A percentile compares a stretch with the other conserved stretches of the same genome.
These are phyloP conservation scores for Bacidia rubella DNA, from an alignment of 495 filamentous ascomycete genomes.

Conservation along the genomic window DNA sequence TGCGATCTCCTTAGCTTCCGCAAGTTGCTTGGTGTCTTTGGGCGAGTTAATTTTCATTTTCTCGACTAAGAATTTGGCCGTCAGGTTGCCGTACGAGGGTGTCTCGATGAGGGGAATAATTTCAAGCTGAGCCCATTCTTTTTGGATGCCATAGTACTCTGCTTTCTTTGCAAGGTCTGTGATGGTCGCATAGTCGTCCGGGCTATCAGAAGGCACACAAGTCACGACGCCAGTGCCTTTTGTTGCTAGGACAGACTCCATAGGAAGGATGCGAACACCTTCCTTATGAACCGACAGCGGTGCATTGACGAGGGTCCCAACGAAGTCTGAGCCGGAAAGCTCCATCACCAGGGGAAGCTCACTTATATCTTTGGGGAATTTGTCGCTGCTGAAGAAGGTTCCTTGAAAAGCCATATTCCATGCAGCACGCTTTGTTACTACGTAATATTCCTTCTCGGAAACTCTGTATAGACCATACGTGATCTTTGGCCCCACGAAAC, in stretches of 20 bases:
- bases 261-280: conserved; percentile 78
- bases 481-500: conserved; percentile 85
- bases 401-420: conserved; percentile 95
- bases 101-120: conserved; percentile 83
- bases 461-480: conserved; percentile 84
- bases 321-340: conserved; percentile 59
- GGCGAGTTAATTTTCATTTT: conserved; percentile 92
- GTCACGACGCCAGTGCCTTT: conserved; percentile 97
- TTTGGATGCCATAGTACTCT: conserved; percentile 94
- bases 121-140: conserved; percentile 88
- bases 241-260: conserved; percentile 79
- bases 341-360: conserved; percentile 44
- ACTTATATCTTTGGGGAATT: conserved; percentile 50
- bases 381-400: conserved; percentile 61
- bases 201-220: conserved; percentile 87
- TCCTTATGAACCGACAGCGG: conserved; percentile 79
- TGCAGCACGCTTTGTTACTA: conserved; percentile 75
- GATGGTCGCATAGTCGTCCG: conserved; percentile 87
- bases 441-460: conserved; percentile 68
- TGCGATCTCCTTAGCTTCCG: conserved; percentile 87
- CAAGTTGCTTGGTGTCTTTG: conserved; percentile 80
- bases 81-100: conserved; percentile 73
- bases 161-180: conserved; percentile 85
- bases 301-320: conserved; percentile 77
- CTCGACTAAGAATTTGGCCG: conserved; percentile 72